Evolutionary conservation across 1,139 yeast genomes (phyloP), one percentile per base, ranked within the genome.

Genomic region (Pichia sp.): DNA sequence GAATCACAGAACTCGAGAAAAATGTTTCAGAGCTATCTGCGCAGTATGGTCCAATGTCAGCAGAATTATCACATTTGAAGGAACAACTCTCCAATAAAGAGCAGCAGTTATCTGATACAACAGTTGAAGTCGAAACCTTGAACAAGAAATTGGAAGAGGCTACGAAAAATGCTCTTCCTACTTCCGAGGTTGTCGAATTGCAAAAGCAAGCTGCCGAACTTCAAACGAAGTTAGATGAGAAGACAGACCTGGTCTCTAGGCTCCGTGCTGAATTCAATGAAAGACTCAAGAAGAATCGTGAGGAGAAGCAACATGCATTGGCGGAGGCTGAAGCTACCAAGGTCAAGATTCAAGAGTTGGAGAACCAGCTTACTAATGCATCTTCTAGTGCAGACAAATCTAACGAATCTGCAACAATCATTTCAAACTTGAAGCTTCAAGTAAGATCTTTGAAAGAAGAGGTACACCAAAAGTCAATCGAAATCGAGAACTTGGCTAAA

Each of bases 61-160:
- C 50, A 20, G 55, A 64, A 39, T 44, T 63, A 15, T 53, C 55
- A 4, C 56, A 56, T n/a, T 48, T 68, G 22, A 56, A 53, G 18
- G 58, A 65, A 14, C 67, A 67, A 22, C 40, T 64, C 7, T 59
- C 56, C 12, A 66, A 66, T 17, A 69, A 66, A 37, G 64, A 63
- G 20, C 60, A 63, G 40, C 66, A 66, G 41, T 48, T 27, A 19
- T 5, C 58, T 17, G 56, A 55, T 14, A 46, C 64, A 27, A 51
- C 54, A 39, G 23, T 34, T 7, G 48, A 57, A 40, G 31, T 48
- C 15, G 41, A 45, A 16, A 39, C 61, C 40, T 47, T 66, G 17
- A 55, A 60, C 35, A 58, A 53, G n/a, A 57, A 60, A 42, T 46
- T 60, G 42, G 55, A 65, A 13, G 29, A 35, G 12, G 17, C 14